A percentile compares a stretch with the other conserved stretches of the same genome.
Conservation (phyloP, 139 green algal genomes). For the Coccomyxa sp. region DNA sequence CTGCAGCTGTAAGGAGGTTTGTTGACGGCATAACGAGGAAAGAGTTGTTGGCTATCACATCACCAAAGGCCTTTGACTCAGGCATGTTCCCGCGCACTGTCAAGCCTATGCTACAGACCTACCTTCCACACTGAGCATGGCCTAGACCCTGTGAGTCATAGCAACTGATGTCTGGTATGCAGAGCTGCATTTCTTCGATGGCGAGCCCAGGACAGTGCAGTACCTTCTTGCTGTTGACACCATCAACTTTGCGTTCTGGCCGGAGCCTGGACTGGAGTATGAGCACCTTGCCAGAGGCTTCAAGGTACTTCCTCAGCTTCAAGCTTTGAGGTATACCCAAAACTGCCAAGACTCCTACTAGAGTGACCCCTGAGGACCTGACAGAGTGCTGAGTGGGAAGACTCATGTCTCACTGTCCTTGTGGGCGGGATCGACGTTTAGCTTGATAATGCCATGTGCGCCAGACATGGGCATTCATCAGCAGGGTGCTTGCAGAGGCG, state of each 20-base stretch:
- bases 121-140: not conserved
- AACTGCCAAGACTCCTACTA: too few species aligned
- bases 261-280: constrained; percentile 83
- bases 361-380: too few species aligned
- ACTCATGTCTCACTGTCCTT: too few species aligned
- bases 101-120: not conserved
- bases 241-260: constrained; percentile 99
- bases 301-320: constrained; percentile 29
- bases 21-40: too few species aligned
- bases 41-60: not conserved
- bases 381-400: too few species aligned
- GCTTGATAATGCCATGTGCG: too few species aligned
- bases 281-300: constrained; percentile 77
- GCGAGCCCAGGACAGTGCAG: constrained; percentile 52
- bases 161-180: not conserved
- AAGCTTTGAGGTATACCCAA: too few species aligned
- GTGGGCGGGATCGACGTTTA: too few species aligned
- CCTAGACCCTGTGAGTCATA: not conserved
- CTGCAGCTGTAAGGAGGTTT: too few species aligned
- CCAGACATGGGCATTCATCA: too few species aligned
- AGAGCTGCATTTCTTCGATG: constrained; percentile 65
- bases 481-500: too few species aligned
- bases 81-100: not conserved
- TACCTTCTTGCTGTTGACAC: constrained; percentile 93
- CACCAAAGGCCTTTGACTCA: not conserved